These are phyloP conservation scores for Hylodesmum podocarpum DNA, from an alignment of 306 rosid genomes.

Conservation along the genomic window DNA sequence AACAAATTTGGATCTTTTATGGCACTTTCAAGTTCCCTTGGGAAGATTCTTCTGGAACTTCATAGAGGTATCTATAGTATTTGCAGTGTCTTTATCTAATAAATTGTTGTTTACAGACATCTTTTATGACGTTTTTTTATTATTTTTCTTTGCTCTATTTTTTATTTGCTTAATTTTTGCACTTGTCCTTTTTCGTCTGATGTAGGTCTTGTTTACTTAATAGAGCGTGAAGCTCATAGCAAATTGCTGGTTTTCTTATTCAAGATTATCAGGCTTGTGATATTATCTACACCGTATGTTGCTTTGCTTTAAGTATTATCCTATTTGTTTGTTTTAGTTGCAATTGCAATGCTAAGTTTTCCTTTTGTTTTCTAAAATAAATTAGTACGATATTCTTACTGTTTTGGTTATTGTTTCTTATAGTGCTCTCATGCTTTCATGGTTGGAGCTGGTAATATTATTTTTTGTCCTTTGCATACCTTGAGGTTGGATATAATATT, in stretches of 20 bases:
- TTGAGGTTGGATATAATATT: constrained; percentile 6
- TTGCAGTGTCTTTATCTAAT: constrained; percentile 6
- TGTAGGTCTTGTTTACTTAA: constrained; percentile 75
- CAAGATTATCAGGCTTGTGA: constrained; percentile 80
- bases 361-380: background rate
- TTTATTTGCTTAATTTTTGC: background rate
- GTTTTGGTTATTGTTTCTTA: constrained; percentile 13
- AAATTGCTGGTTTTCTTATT: constrained; percentile 78
- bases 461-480: background rate
- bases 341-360: background rate
- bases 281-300: constrained; percentile 86
- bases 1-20: constrained; percentile 85
- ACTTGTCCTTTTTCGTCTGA: constrained; percentile 9
- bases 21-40: constrained; percentile 90
- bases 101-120: background rate
- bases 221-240: constrained; percentile 65
- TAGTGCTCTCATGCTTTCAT: constrained; percentile 9
- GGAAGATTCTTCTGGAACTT: constrained; percentile 85
- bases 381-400: background rate
- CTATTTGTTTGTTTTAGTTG: background rate
- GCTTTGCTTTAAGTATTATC: background rate
- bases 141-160: background rate
- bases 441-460: background rate
- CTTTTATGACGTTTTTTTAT: background rate
- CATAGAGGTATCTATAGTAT: constrained; percentile 63